A percentile compares a stretch with the other conserved stretches of the same genome.
Conservation (phyloP, 23 red algal species). For the Chondrus crispus region DNA sequence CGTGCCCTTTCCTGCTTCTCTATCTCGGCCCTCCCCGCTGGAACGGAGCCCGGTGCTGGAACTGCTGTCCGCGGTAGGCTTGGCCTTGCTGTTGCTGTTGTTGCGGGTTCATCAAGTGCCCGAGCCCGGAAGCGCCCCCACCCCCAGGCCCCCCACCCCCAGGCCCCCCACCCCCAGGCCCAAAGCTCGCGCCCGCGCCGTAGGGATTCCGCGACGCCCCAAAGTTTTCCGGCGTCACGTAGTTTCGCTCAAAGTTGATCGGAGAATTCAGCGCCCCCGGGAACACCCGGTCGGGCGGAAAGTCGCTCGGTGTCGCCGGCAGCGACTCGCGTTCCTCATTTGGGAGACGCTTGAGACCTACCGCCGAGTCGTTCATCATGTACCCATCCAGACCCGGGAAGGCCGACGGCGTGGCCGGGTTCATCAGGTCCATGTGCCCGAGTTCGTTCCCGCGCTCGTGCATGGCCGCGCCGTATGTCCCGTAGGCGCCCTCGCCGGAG, state of each 20-base stretch:
- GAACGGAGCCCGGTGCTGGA: too few species aligned
- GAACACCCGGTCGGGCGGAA: not conserved
- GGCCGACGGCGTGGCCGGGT: not conserved
- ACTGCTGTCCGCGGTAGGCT: not conserved
- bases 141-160: not conserved
- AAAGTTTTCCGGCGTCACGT: too few species aligned
- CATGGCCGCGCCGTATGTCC: too few species aligned
- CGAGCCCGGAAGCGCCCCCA: not conserved
- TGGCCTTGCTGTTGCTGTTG: not conserved
- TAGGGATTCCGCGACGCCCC: not conserved
- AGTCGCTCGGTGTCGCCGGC: not conserved
- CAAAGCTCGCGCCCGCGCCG: not conserved
- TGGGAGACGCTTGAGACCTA: not conserved
- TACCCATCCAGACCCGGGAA: not conserved
- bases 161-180: not conserved
- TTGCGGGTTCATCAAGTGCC: not conserved
- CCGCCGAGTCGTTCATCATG: not conserved
- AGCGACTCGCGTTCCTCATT: not conserved
- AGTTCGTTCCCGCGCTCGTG: too few species aligned
- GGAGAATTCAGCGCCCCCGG: not conserved
- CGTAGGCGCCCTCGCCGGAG: not conserved
- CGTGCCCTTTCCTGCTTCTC: too few species aligned
- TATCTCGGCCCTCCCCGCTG: too few species aligned
- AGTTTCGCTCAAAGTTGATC: not conserved
- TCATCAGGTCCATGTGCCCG: conserved; percentile 19